phyloP scores from a whole-genome alignment of 345 rosid species.

The Pistacia vera region DNA sequence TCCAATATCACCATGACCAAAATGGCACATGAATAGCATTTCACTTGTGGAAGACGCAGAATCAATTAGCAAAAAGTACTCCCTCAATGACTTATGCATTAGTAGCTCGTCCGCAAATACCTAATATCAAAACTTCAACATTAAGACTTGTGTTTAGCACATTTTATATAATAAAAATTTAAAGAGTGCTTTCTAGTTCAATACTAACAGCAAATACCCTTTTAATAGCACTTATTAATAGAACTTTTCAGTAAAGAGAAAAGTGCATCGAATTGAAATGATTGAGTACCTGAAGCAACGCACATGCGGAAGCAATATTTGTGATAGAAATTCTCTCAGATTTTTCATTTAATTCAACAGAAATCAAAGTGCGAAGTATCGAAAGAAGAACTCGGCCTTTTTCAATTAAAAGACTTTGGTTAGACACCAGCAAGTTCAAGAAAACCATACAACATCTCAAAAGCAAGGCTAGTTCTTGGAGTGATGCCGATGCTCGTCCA shows the following conservation, averaged over 20 bases:
- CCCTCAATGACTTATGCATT: constrained; percentile 50
- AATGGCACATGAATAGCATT: constrained; percentile 39
- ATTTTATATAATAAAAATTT: not conserved
- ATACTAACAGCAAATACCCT: too few relatives aligned
- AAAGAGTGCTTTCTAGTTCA: too few relatives aligned
- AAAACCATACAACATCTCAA: constrained; percentile 56
- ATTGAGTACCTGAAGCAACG: constrained; percentile 51
- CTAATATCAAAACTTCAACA: constrained; percentile 36
- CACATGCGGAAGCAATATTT: constrained; percentile 25
- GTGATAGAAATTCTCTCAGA: constrained; percentile 19
- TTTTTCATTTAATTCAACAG: constrained; percentile 18
- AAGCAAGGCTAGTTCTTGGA: constrained; percentile 36
- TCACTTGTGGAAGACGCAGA: constrained; percentile 42
- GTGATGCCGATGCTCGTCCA: constrained; percentile 30
- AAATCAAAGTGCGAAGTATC: constrained; percentile 40
- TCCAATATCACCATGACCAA: constrained; percentile 43
- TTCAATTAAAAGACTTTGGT: constrained; percentile 33
- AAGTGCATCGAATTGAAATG: not conserved
- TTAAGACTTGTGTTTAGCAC: constrained; percentile 15
- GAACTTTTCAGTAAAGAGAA: not conserved
- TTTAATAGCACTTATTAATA: not conserved
- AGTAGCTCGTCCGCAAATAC: constrained; percentile 81
- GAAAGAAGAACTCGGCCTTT: constrained; percentile 45
- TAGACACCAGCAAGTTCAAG: constrained; percentile 29
- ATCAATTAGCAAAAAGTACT: constrained; percentile 48